Evolutionary conservation across 2,329 filamentous ascomycete genomes (phyloP).

Genomic region (Phyllosticta ampelicida): DNA sequence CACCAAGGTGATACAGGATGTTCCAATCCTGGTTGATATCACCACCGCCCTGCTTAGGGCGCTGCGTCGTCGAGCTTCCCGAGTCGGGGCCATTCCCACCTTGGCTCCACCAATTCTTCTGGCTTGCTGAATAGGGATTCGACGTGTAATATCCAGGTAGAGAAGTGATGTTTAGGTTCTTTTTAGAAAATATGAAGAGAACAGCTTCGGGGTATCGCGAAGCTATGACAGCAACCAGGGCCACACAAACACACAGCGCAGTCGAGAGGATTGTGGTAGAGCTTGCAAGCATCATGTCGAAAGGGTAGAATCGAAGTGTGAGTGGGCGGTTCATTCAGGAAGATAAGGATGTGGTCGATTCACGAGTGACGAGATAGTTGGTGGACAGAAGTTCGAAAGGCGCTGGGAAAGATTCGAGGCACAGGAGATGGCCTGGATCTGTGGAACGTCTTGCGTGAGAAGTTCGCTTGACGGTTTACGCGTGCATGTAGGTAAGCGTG

Average conservation of each 20-base stretch:
- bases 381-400: not conserved
- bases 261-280: not conserved
- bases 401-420: not conserved
- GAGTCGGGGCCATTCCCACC: not conserved
- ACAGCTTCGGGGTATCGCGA: not conserved
- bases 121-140: conserved; percentile 3
- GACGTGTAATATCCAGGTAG: not conserved
- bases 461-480: not conserved
- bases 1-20: conserved; percentile 43
- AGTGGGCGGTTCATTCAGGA: not conserved
- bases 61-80: not conserved
- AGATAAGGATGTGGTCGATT: not conserved
- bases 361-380: not conserved
- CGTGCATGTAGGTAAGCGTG: not conserved
- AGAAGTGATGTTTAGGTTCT: not conserved
- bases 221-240: not conserved
- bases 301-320: not conserved
- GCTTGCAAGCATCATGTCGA: not conserved
- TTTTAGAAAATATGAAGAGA: not conserved
- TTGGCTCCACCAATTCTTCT: conserved; percentile 5
- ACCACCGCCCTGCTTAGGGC: conserved; percentile 18
- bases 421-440: not conserved
- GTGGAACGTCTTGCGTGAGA: not conserved
- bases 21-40: conserved; percentile 33
- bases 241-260: not conserved